A percentile compares a stretch with the other conserved stretches of the same genome.
Conservation (phyloP, 352 stramenopile species). For the Phytophthora sp. region DNA sequence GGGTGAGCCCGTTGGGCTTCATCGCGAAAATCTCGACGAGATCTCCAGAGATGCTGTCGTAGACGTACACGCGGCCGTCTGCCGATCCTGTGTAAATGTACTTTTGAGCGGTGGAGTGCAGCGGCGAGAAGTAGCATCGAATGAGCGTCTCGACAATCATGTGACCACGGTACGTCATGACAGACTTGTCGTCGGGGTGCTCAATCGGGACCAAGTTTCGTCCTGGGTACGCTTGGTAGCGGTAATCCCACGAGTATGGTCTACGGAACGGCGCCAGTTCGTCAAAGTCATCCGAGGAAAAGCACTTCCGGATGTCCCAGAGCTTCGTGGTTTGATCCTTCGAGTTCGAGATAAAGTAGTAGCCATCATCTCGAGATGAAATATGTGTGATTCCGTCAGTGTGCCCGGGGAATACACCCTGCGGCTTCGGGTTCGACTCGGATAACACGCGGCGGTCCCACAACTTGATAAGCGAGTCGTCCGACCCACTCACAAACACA, state of each 20-base stretch:
- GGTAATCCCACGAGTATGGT: conserved; percentile 83
- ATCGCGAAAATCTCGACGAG: conserved; percentile 83
- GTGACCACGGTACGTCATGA: conserved; percentile 88
- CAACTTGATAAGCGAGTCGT: conserved; percentile 85
- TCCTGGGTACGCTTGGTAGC: conserved; percentile 80
- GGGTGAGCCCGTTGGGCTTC: conserved; percentile 78
- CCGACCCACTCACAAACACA: conserved; percentile 86
- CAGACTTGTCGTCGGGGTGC: conserved; percentile 74
- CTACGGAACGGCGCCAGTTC: conserved; percentile 48
- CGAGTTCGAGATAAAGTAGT: conserved; percentile 90
- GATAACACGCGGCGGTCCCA: conserved; percentile 86
- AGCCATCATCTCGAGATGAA: conserved; percentile 82
- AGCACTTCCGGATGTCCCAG: conserved; percentile 85
- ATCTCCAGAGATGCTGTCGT: conserved; percentile 74
- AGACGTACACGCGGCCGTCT: conserved; percentile 85
- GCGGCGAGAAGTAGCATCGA: conserved; percentile 86
- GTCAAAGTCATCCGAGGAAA: conserved; percentile 53
- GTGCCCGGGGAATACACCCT: conserved; percentile 84
- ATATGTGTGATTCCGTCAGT: conserved; percentile 86
- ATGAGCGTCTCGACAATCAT: conserved; percentile 85
- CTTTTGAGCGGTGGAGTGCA: conserved; percentile 87
- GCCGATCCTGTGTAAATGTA: conserved; percentile 88
- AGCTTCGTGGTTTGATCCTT: conserved; percentile 89
- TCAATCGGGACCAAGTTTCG: conserved; percentile 54
- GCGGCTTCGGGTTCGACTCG: conserved; percentile 70